Percentiles rank a stretch among this genome's conserved stretches.
Evolutionary conservation across 768 basidiomycete genomes (phyloP).

Genomic region (Tricholoma hemisulphureum): DNA sequence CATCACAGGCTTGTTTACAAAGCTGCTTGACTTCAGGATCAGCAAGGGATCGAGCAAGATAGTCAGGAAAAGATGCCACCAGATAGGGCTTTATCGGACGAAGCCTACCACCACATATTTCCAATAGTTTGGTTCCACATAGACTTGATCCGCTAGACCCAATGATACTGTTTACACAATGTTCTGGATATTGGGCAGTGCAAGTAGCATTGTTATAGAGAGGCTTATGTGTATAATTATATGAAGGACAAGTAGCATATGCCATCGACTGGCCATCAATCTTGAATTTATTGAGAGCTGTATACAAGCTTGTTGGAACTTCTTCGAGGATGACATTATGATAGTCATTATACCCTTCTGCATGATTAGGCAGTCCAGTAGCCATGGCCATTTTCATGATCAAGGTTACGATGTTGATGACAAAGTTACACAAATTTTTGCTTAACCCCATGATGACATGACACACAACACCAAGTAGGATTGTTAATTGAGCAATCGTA

Average conservation of each 20-base stretch:
- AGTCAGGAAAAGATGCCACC: too few species aligned
- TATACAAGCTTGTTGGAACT: too few species aligned
- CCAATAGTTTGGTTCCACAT: neutral
- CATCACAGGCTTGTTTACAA: too few species aligned
- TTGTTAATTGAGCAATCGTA: neutral
- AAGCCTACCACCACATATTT: constrained; percentile 31
- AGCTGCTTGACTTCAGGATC: too few species aligned
- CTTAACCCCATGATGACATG: neutral
- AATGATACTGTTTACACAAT: neutral
- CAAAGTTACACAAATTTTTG: too few species aligned
- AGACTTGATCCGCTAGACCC: neutral
- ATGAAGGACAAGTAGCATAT: constrained; percentile 16
- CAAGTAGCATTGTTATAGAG: constrained; percentile 2
- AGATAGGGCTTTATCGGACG: too few species aligned
- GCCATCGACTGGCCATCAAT: too few species aligned
- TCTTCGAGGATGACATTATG: constrained; percentile 10
- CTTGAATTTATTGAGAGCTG: constrained; percentile 10
- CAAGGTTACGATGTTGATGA: neutral
- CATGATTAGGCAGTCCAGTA: neutral
- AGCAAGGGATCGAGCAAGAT: too few species aligned
- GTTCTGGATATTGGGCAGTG: constrained; percentile 2
- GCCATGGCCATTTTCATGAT: neutral
- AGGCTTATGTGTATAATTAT: constrained; percentile 12
- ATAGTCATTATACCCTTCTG: constrained; percentile 17
- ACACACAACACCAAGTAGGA: neutral